Evolutionary conservation across 108 stramenopile species (phyloP).

Genomic region (Cyclotella baltica): DNA sequence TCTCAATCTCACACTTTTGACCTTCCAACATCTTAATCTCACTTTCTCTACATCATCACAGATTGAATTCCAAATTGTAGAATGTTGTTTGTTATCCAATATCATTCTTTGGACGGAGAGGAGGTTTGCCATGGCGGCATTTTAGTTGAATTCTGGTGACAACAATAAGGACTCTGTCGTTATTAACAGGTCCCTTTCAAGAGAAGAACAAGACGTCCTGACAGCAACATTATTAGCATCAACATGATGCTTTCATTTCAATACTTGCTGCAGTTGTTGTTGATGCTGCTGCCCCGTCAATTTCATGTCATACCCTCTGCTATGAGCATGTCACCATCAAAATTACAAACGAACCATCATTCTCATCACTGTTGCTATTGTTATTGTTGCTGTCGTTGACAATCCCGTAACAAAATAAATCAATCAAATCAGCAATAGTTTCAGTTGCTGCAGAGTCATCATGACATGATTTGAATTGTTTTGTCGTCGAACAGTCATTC

Average conservation of each 20-base stretch:
- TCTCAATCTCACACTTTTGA: constrained; percentile 1
- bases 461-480: no score
- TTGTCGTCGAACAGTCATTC: constrained; percentile 95
- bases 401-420: constrained; percentile 4
- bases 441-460: no score
- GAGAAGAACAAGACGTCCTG: not conserved
- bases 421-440: constrained; percentile 7
- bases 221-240: no score
- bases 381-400: not conserved
- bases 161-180: no score
- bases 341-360: not conserved
- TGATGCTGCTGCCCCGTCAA: no score
- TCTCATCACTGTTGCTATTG: no score
- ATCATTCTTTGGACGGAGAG: constrained; percentile 12
- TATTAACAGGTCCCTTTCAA: not conserved
- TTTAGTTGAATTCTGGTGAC: not conserved
- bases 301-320: no score
- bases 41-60: no score
- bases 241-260: no score
- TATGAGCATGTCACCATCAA: not conserved
- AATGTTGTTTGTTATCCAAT: constrained; percentile 17
- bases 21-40: not conserved
- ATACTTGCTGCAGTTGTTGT: no score
- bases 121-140: constrained; percentile 6
- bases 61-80: constrained; percentile 1